Evolutionary conservation across 148 eudicot species (phyloP).

Genomic region (Gaultheria prostrata): DNA sequence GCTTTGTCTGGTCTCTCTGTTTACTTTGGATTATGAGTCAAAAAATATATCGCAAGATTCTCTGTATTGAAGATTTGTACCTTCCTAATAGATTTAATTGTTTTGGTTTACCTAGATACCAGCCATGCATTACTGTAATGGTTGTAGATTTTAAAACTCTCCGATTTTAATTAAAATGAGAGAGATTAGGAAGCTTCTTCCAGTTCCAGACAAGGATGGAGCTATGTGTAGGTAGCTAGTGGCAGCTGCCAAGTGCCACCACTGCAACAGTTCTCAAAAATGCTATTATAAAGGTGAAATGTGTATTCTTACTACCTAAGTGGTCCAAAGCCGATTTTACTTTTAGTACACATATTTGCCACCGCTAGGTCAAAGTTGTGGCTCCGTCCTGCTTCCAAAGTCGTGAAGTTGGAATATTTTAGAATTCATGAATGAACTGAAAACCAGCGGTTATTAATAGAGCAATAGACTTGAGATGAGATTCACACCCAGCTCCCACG

Average conservation of each 20-base stretch:
- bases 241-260: no score
- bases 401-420: background rate
- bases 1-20: slow-evolving; percentile 11
- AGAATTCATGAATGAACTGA: background rate
- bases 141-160: background rate
- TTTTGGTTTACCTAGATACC: background rate
- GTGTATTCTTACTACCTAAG: no score
- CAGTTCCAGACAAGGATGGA: no score
- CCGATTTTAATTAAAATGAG: background rate
- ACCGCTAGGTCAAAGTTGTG: no score
- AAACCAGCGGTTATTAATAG: background rate
- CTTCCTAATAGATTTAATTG: slow-evolving; percentile 19
- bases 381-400: background rate
- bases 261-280: no score
- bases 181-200: slow-evolving; percentile 3
- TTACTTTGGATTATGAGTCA: slow-evolving; percentile 17
- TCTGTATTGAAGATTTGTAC: slow-evolving; percentile 28
- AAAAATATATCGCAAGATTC: slow-evolving; percentile 31
- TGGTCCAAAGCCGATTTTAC: no score
- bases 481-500: background rate
- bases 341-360: no score
- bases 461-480: background rate
- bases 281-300: no score
- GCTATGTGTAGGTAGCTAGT: no score
- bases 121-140: slow-evolving; percentile 9